These are phyloP conservation scores for Globisporangium irregulare DNA, from an alignment of 352 stramenopile genomes.

Conservation along the genomic window DNA sequence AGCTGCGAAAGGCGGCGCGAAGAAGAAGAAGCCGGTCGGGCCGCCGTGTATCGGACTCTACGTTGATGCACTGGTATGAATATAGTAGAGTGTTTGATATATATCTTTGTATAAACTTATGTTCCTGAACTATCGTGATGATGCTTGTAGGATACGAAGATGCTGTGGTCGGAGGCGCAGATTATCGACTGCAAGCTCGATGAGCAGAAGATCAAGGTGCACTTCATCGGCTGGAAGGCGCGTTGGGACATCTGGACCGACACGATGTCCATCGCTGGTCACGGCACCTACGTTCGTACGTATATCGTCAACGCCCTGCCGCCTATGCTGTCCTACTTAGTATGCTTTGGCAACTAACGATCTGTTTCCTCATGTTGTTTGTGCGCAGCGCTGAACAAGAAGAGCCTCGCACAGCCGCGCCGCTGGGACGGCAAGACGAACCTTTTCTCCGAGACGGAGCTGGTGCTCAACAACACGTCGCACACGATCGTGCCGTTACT, in stretches of 20 bases:
- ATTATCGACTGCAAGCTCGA: constrained; percentile 63
- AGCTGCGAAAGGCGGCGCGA: constrained; percentile 2
- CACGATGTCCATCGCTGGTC: constrained; percentile 51
- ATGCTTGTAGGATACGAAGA: constrained; percentile 52
- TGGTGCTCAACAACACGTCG: not conserved
- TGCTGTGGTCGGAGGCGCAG: constrained; percentile 63
- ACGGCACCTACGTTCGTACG: constrained; percentile 54
- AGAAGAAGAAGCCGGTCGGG: constrained; percentile 18
- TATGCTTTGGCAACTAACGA: not conserved
- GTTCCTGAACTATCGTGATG: not conserved
- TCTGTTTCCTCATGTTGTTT: not conserved
- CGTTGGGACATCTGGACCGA: constrained; percentile 77
- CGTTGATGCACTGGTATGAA: constrained; percentile 54
- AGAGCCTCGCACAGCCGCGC: constrained; percentile 9
- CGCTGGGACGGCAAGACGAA: constrained; percentile 20
- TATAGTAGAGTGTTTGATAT: not conserved
- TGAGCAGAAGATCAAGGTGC: constrained; percentile 65
- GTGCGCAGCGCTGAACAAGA: constrained; percentile 18
- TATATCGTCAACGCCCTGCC: constrained; percentile 7
- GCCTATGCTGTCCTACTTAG: not conserved
- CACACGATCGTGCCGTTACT: constrained; percentile 6
- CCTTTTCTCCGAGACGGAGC: constrained; percentile 16
- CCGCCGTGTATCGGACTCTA: constrained; percentile 54
- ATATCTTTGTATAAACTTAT: not conserved
- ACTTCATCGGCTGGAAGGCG: constrained; percentile 68